Base-by-base conservation (phyloP, 2,329 filamentous ascomycete species). In the Aspergillus sp. region DNA sequence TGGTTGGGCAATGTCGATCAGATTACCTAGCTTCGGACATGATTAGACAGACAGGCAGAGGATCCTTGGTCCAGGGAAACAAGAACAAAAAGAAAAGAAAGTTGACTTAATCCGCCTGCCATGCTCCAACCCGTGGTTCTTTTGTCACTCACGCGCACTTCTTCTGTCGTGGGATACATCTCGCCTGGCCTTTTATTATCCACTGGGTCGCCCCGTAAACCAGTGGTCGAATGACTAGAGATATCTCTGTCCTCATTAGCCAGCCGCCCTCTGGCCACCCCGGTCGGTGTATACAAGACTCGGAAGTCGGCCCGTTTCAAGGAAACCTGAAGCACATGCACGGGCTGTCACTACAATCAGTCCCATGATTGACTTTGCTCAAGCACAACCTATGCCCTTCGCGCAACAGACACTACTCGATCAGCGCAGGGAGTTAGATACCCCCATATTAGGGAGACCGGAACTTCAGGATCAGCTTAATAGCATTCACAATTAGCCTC, bases 41-140 rank as follows among this genome's bases (percentile, higher is more conserved):
- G 87, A 87, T 91, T 90, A 89, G 88, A 89, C 85, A 89, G 87
- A 89, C 85, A 88, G 80, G 77, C 80, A 79, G 64, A 72, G 69
- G 67, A 72, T 70, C 68, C 68, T 70, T 72, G 69, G 69, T 66
- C 68, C 71, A 70, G 64, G 72, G 60, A 72, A 65, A 71, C 57
- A 64, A 43, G 41, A 43, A 45, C 70, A 66, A 68, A 67, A 72
- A 67, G 70, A 69, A 68, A 67, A 70, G 70, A 70, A 70, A 76
- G 69, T 77, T 75, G 69, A 74, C 67, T 73, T 74, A 69, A 72
- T 74, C 61, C 72, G 73, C 72, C 73, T 70, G 68, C 68, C 65
- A 64, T 72, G 63, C 65, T 72, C 65, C 69, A 67, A 65, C 67
- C 65, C 59, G 63, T 69, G 68, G 62, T 64, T 13, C 32, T 36